These are phyloP conservation scores for Phaffia rhodozyma DNA, from an alignment of 1,284 basidiomycete species.

Conservation along the genomic window DNA sequence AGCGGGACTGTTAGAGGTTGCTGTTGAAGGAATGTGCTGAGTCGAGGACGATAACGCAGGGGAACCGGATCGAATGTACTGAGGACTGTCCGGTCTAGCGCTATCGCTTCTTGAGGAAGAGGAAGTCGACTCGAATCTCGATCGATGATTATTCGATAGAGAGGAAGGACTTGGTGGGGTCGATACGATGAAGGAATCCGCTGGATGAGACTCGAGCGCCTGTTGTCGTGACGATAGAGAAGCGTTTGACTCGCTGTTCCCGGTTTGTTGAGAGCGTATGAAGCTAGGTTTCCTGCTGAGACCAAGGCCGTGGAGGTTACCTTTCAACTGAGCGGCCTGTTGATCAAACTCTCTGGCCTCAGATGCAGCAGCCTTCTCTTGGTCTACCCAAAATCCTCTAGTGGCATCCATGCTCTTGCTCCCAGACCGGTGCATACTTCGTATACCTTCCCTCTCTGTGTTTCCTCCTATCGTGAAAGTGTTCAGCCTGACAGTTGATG, in stretches of 20 bases:
- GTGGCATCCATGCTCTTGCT: constrained; percentile 16
- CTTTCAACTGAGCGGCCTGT: not conserved
- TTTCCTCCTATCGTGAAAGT: not conserved
- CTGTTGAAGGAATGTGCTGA: not conserved
- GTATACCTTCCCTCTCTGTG: not conserved
- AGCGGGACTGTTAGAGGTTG: not conserved
- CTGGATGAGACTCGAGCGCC: not conserved
- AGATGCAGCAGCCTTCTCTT: constrained; percentile 11
- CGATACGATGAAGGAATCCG: not conserved
- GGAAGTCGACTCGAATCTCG: not conserved
- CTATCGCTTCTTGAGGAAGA: not conserved
- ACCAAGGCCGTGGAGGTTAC: too few relatives aligned
- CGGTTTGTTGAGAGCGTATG: not conserved
- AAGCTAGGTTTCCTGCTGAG: not conserved
- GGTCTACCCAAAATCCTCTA: constrained; percentile 16
- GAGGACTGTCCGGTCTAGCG: too few relatives aligned
- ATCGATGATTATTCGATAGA: not conserved
- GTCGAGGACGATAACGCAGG: not conserved
- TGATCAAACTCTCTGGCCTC: not conserved
- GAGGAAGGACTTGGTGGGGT: not conserved
- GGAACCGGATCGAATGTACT: too few relatives aligned
- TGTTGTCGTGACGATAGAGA: not conserved
- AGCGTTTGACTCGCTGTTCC: not conserved
- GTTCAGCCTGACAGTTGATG: not conserved
- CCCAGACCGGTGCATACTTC: constrained; percentile 10